Conservation (phyloP, 306 rosid species). For the Vigna nakashimae region DNA sequence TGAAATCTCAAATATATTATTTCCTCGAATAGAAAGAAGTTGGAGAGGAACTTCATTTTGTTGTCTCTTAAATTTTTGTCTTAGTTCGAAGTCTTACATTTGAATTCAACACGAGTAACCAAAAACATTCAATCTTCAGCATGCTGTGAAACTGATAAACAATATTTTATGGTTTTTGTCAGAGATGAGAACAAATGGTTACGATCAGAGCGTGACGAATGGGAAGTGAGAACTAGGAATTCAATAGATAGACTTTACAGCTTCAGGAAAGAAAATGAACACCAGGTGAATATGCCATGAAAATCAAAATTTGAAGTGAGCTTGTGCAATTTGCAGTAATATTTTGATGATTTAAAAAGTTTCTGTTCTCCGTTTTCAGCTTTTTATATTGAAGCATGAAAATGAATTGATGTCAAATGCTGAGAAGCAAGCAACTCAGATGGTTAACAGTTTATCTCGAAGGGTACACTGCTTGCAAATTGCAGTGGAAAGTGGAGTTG, state of each 20-base stretch:
- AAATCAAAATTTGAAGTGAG: neutral
- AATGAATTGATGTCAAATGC: conserved; percentile 43
- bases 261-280: conserved; percentile 48
- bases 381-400: conserved; percentile 46
- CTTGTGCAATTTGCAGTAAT: conserved; percentile 4
- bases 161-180: conserved; percentile 14
- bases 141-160: neutral
- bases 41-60: neutral
- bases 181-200: conserved; percentile 44
- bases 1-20: neutral
- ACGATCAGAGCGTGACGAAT: conserved; percentile 35
- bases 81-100: conserved; percentile 7
- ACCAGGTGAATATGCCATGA: conserved; percentile 44
- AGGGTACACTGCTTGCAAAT: conserved; percentile 45
- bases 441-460: conserved; percentile 47
- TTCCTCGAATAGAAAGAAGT: neutral
- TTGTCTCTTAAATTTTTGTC: neutral
- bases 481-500: conserved; percentile 36
- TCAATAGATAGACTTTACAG: conserved; percentile 30
- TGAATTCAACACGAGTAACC: neutral
- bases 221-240: conserved; percentile 41
- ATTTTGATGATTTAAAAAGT: neutral
- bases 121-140: neutral
- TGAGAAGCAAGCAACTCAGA: conserved; percentile 50
- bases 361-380: conserved; percentile 32